Evolutionary conservation across 805 yeast species (phyloP), one percentile per base, ranked within the genome.

Genomic region (Yarrowia sp.): DNA sequence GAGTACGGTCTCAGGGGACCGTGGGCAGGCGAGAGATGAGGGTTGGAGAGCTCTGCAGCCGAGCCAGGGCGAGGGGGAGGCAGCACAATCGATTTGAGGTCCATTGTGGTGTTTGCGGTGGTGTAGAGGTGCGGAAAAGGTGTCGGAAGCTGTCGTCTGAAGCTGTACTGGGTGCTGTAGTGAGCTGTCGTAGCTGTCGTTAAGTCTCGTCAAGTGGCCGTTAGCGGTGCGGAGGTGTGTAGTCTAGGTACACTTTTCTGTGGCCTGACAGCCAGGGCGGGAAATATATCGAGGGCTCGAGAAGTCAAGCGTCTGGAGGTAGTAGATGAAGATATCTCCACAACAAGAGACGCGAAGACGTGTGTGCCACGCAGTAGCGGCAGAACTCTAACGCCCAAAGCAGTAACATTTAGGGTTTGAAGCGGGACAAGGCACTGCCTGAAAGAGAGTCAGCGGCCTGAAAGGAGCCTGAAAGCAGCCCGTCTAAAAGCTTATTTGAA

Each of bases 281-380:
- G 12, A n/a, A n/a, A 25, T 41, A 42, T 25, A 27, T 42, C 47
- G 47, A 16, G 47, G 29, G 44, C 44, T 39, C 18, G 10, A 39
- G 44, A 18, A n/a, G 14, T 39, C 18, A 8, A 39, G 44, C 44
- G 44, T 39, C 13, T 21, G 25, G 44, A 39, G 18, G 44, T 39
- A 27, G 51, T 9, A 6, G 51, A 29, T 27, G 35, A 44, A 25
- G 33, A 44, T 44, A 44, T 44, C 51, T 44, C 35, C 51, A 44
- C 51, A 44, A 44, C 49, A 44, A 44, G 51, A 47, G 55, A 47
- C 55, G 55, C 55, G 55, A 47, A 32, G 55, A 35, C 58, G 58
- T 51, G 41, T 35, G 58, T 51, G 42, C 32, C 42, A 51, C 42
- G 58, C 58, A 51, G 42, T 32, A 35, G 42, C 58, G 41, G 55